A percentile compares a stretch with the other conserved stretches of the same genome.
These are phyloP conservation scores for Wickerhamiella azymoides DNA, from an alignment of 805 yeast genomes.

Conservation along the genomic window DNA sequence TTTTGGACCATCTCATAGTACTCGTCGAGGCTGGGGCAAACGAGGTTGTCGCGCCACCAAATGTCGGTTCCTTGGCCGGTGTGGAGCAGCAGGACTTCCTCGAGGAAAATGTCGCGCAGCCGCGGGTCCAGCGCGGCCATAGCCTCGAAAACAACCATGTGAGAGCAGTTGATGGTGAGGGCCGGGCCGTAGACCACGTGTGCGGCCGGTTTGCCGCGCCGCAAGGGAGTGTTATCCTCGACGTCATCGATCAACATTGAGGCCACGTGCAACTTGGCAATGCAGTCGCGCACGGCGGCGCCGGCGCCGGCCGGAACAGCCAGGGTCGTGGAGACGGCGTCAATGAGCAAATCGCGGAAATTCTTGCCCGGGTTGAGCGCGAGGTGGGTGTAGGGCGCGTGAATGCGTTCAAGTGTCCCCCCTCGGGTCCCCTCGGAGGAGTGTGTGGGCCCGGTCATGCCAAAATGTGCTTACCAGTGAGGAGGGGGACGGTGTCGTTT, in stretches of 20 bases:
- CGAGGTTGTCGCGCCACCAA: conserved; percentile 64
- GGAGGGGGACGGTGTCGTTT: neutral
- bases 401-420: conserved; percentile 10
- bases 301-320: conserved; percentile 25
- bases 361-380: conserved; percentile 42
- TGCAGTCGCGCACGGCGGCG: conserved; percentile 31
- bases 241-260: conserved; percentile 73
- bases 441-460: neutral
- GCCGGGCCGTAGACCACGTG: conserved; percentile 69
- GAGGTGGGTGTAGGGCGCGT: conserved; percentile 40
- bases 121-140: conserved; percentile 31
- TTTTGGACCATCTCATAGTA: conserved; percentile 72
- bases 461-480: conserved; percentile 8
- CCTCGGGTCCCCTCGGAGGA: too few species aligned
- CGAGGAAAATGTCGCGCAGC: conserved; percentile 35
- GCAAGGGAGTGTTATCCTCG: conserved; percentile 56
- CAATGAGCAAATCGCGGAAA: conserved; percentile 35
- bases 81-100: conserved; percentile 70
- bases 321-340: conserved; percentile 40
- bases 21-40: conserved; percentile 46
- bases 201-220: conserved; percentile 72
- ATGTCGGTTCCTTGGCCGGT: conserved; percentile 84
- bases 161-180: conserved; percentile 68
- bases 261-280: conserved; percentile 52
- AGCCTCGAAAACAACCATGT: conserved; percentile 67